These are phyloP conservation scores for Geosmithia flava DNA, from an alignment of 2,329 filamentous ascomycete genomes.

Conservation along the genomic window DNA sequence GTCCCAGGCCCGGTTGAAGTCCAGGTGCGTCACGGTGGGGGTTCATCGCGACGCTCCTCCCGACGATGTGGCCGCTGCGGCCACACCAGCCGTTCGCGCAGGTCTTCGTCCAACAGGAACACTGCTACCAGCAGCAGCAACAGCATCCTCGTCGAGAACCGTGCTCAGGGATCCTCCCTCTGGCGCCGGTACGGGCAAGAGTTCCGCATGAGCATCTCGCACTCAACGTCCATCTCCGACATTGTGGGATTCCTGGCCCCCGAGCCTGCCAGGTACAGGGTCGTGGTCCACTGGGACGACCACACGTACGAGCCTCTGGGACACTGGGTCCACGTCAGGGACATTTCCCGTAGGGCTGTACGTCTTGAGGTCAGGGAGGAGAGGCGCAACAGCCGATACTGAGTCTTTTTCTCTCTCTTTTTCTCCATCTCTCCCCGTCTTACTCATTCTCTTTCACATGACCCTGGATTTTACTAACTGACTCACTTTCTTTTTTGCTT, in stretches of 20 bases:
- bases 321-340: conserved; percentile 8
- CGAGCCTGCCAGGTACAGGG: conserved; percentile 9
- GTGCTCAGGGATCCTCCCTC: conserved; percentile 5
- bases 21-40: too few relatives aligned
- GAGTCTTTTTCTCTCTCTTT: conserved; percentile 1
- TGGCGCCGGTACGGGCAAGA: conserved; percentile 6
- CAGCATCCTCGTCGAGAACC: conserved; percentile 4
- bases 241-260: conserved; percentile 8
- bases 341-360: conserved; percentile 7
- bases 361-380: conserved; percentile 11
- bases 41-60: too few relatives aligned
- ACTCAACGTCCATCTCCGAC: background rate
- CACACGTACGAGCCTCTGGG: conserved; percentile 11
- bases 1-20: too few relatives aligned
- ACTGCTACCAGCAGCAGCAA: background rate
- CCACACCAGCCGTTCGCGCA: too few relatives aligned
- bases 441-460: background rate
- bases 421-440: background rate
- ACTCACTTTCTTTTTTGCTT: too few relatives aligned
- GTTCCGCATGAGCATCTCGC: background rate
- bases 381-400: conserved; percentile 9
- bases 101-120: too few relatives aligned
- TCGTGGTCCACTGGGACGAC: conserved; percentile 15
- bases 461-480: too few relatives aligned
- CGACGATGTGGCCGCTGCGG: too few relatives aligned